Evolutionary conservation across 1,284 basidiomycete species (phyloP).

Genomic region (Microbotryum intermedium): DNA sequence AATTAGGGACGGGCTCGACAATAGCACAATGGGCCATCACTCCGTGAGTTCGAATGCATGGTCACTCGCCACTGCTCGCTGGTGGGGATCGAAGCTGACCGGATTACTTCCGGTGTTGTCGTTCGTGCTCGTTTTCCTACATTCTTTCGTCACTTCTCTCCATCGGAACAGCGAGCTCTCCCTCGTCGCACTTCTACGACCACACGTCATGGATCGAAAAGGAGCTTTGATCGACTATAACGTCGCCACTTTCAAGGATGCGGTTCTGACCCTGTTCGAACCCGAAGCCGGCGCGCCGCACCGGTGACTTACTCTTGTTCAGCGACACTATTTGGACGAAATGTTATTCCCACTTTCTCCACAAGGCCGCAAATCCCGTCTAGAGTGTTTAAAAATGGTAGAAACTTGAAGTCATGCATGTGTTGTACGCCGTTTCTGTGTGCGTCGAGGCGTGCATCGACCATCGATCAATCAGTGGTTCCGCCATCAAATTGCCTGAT

Average conservation of each 20-base stretch:
- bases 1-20: slow-evolving; percentile 23
- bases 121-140: background rate
- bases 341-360: no score
- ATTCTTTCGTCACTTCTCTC: background rate
- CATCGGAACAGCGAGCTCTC: slow-evolving; percentile 50
- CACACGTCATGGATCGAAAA: slow-evolving; percentile 64
- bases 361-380: no score
- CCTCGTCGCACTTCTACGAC: slow-evolving; percentile 70
- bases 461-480: no score
- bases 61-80: background rate
- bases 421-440: no score
- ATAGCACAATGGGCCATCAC: slow-evolving; percentile 30
- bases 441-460: no score
- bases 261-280: slow-evolving; percentile 38
- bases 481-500: no score
- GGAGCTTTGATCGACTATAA: slow-evolving; percentile 86
- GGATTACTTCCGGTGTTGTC: no score
- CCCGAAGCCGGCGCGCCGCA: background rate
- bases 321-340: no score
- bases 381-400: no score
- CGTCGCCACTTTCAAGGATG: slow-evolving; percentile 65
- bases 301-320: no score
- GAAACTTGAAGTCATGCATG: no score
- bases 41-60: slow-evolving; percentile 14
- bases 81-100: background rate